phyloP scores from a whole-genome alignment of 805 yeast species.

The Kurtzmaniella fragi region DNA sequence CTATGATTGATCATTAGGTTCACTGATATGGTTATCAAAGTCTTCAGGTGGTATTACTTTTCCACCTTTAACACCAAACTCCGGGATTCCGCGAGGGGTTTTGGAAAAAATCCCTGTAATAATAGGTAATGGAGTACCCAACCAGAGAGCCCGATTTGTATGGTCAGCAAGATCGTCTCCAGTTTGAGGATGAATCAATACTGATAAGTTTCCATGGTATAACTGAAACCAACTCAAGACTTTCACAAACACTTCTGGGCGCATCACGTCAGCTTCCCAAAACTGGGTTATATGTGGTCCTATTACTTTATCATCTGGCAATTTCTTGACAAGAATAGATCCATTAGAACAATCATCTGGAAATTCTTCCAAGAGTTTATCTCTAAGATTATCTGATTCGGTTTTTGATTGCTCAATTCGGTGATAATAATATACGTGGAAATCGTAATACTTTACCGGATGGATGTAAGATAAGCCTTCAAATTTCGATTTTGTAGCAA shows the following conservation, averaged over 20 bases:
- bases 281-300: conserved; percentile 30
- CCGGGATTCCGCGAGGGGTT: conserved; percentile 14
- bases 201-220: conserved; percentile 25
- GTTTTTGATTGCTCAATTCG: conserved; percentile 9
- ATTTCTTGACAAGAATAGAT: conserved; percentile 22
- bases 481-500: conserved; percentile 13
- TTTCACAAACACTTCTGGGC: conserved; percentile 24
- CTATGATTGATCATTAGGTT: neutral
- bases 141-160: conserved; percentile 24
- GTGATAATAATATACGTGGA: conserved; percentile 27
- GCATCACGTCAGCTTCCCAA: conserved; percentile 30
- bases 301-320: conserved; percentile 20
- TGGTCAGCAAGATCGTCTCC: conserved; percentile 25
- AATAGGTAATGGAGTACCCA: conserved; percentile 20
- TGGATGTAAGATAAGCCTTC: conserved; percentile 14
- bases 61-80: conserved; percentile 22
- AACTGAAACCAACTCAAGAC: conserved; percentile 27
- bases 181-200: conserved; percentile 29
- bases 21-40: conserved; percentile 7
- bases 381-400: conserved; percentile 18
- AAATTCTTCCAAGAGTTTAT: conserved; percentile 18
- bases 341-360: conserved; percentile 19
- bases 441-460: conserved; percentile 28
- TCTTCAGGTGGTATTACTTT: conserved; percentile 8
- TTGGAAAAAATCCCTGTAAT: conserved; percentile 10